Conservation (phyloP, 2,329 filamentous ascomycete genomes). For the Macrophomina pseudophaseolina region DNA sequence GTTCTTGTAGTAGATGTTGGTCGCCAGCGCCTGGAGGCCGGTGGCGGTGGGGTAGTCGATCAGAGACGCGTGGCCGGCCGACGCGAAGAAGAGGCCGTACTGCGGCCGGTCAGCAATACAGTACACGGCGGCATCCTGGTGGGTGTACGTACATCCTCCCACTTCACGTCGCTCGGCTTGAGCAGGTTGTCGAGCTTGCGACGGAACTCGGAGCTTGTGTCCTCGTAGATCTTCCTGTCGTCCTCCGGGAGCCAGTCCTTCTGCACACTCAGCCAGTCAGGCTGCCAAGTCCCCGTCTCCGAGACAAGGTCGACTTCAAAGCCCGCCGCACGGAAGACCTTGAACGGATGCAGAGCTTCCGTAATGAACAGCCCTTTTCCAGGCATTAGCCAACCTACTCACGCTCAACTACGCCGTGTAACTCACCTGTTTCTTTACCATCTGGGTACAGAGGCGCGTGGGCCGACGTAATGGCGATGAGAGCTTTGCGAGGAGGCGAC, state of each 20-base stretch:
- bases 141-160: conserved; percentile 20
- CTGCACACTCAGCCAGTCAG: conserved; percentile 53
- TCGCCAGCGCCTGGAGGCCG: conserved; percentile 49
- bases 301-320: conserved; percentile 56
- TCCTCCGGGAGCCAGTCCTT: conserved; percentile 49
- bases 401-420: not conserved
- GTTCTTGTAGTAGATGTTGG: conserved; percentile 44
- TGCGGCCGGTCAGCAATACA: not conserved
- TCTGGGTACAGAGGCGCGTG: conserved; percentile 42
- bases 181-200: conserved; percentile 52
- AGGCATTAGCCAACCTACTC: not conserved
- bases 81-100: conserved; percentile 48
- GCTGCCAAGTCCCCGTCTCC: conserved; percentile 51
- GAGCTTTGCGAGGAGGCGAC: conserved; percentile 45
- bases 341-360: conserved; percentile 57
- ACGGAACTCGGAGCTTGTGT: conserved; percentile 51
- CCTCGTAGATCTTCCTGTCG: conserved; percentile 48
- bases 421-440: conserved; percentile 45
- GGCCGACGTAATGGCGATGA: conserved; percentile 53
- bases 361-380: conserved; percentile 48
- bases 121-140: not conserved
- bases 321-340: conserved; percentile 50
- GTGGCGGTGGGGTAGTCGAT: conserved; percentile 54
- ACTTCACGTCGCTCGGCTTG: conserved; percentile 45
- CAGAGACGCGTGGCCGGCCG: conserved; percentile 52